phyloP scores from a whole-genome alignment of 306 rosid genomes.

The Sechiopsis laciniata region DNA sequence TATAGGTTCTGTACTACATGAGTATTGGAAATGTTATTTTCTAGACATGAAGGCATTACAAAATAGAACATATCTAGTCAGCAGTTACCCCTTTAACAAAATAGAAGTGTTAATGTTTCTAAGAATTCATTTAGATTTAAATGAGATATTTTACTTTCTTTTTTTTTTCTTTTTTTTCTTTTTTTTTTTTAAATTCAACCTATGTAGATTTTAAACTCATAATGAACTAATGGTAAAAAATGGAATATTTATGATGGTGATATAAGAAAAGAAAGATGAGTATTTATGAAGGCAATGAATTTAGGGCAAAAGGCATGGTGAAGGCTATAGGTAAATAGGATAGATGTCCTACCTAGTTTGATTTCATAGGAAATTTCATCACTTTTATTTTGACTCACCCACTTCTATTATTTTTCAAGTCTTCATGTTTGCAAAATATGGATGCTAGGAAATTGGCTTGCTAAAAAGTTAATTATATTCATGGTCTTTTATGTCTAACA shows the following conservation, averaged over 20 bases:
- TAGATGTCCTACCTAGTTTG: constrained; percentile 11
- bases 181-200: no score
- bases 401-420: not conserved
- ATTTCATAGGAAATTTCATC: not conserved
- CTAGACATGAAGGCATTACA: no score
- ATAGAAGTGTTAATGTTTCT: no score
- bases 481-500: no score
- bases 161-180: no score
- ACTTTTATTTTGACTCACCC: not conserved
- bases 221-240: not conserved
- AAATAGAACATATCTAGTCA: no score
- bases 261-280: not conserved
- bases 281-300: constrained; percentile 1
- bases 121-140: no score
- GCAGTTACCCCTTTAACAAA: no score
- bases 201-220: no score
- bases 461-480: no score
- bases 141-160: no score
- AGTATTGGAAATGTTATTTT: no score
- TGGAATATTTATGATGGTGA: not conserved
- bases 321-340: not conserved
- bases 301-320: not conserved
- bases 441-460: not conserved
- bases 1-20: not conserved
- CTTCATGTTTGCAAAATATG: not conserved